phyloP scores from a whole-genome alignment of 2,329 filamentous ascomycete species.

The Sclerotinia trifoliorum region DNA sequence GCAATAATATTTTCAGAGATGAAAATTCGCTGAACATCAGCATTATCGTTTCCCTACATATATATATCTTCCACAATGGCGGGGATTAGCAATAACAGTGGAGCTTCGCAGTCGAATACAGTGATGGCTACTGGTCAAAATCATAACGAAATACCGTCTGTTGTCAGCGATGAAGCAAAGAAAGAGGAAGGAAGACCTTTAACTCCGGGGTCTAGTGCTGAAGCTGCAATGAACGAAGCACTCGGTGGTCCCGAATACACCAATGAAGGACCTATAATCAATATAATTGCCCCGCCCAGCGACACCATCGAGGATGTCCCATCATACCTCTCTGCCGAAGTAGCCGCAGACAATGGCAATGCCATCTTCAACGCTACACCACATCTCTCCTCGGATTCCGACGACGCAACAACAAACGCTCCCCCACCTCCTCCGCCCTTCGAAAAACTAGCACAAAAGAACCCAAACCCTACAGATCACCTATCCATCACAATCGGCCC shows the following conservation, averaged over 20 bases:
- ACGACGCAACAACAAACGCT: neutral
- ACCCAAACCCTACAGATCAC: slow-evolving; percentile 30
- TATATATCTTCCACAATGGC: slow-evolving; percentile 11
- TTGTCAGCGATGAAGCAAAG: neutral
- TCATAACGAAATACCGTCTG: neutral
- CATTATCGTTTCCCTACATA: slow-evolving; percentile 3
- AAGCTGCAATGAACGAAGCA: neutral
- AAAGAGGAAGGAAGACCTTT: slow-evolving; percentile 12
- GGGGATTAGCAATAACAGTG: neutral
- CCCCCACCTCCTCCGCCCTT: slow-evolving; percentile 18
- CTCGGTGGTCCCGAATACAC: neutral
- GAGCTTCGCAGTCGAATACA: neutral
- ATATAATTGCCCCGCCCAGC: neutral
- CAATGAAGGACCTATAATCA: neutral
- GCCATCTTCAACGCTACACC: slow-evolving; percentile 1
- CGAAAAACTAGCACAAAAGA: slow-evolving; percentile 33
- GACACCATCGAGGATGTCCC: neutral
- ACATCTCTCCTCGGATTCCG: slow-evolving; percentile 1
- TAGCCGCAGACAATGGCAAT: slow-evolving; percentile 6
- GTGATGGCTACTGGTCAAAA: neutral
- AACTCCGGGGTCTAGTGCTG: neutral
- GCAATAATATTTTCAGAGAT: slow-evolving; percentile 7
- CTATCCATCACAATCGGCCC: slow-evolving; percentile 33
- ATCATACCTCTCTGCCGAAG: neutral
- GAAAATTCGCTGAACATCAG: slow-evolving; percentile 10